These are phyloP conservation scores for Venturia nashicola DNA, from an alignment of 2,329 filamentous ascomycete genomes.

Conservation along the genomic window DNA sequence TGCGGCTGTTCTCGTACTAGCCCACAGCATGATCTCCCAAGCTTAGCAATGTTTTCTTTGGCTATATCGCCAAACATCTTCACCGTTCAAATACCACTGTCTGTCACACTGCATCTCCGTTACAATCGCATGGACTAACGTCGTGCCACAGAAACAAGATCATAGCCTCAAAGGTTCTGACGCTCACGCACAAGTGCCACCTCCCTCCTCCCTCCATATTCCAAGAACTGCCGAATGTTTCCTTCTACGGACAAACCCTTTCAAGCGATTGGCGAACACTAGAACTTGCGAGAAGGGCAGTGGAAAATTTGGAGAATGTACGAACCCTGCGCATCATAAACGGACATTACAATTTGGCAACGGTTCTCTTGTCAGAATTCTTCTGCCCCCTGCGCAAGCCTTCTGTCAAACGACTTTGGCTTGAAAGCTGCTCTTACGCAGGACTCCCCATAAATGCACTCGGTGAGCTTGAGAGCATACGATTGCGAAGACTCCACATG, in stretches of 20 bases:
- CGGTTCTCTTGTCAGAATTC: constrained; percentile 27
- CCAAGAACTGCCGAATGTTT: constrained; percentile 26
- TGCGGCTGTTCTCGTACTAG: not conserved
- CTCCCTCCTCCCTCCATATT: constrained; percentile 33
- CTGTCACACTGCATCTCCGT: not conserved
- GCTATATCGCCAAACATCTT: not conserved
- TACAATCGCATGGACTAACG: constrained; percentile 11
- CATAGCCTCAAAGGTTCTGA: constrained; percentile 30
- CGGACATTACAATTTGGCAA: constrained; percentile 30
- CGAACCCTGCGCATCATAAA: constrained; percentile 32
- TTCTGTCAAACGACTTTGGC: constrained; percentile 29
- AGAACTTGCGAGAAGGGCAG: constrained; percentile 25
- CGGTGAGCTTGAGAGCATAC: constrained; percentile 25
- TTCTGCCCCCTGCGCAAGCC: constrained; percentile 22
- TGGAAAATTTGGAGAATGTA: constrained; percentile 28
- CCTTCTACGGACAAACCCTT: constrained; percentile 27
- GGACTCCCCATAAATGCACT: constrained; percentile 16
- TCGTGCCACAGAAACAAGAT: constrained; percentile 21
- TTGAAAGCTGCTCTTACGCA: constrained; percentile 30
- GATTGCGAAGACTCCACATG: constrained; percentile 28
- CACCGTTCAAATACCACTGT: not conserved
- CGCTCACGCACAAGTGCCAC: constrained; percentile 33
- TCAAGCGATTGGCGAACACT: constrained; percentile 28
- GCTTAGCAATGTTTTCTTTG: not conserved
- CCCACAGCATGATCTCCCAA: not conserved